Percentiles rank a stretch among this genome's conserved stretches.
These are phyloP conservation scores for Trichosporon coremiiforme DNA, from an alignment of 1,284 basidiomycete genomes.

Conservation along the genomic window DNA sequence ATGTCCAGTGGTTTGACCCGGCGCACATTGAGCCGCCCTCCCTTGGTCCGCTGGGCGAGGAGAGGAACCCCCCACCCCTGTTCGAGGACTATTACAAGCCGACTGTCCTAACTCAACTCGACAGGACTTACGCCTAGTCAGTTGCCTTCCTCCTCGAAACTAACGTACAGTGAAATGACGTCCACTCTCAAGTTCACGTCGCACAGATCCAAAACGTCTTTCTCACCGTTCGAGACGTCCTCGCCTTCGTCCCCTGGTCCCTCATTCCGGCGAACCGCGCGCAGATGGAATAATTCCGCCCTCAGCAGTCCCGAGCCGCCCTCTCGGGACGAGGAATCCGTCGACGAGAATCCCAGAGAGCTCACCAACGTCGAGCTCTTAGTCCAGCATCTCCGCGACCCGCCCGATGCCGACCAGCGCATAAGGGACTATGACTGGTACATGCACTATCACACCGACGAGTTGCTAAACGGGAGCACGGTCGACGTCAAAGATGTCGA, in stretches of 20 bases:
- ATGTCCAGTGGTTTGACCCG: conserved; percentile 78
- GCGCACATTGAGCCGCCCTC: conserved; percentile 66
- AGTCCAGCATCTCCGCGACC: conserved; percentile 66
- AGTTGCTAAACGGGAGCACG: conserved; percentile 45
- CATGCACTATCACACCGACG: conserved; percentile 56
- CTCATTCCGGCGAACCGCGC: conserved; percentile 40
- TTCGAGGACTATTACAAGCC: conserved; percentile 93
- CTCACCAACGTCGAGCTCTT: conserved; percentile 60
- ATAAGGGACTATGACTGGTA: conserved; percentile 76
- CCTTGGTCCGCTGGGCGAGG: conserved; percentile 33
- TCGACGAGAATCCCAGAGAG: conserved; percentile 19
- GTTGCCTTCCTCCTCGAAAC: conserved; percentile 28
- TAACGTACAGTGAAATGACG: conserved; percentile 31
- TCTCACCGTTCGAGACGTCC: conserved; percentile 46
- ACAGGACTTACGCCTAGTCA: conserved; percentile 65
- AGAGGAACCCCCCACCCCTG: conserved; percentile 61
- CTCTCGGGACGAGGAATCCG: conserved; percentile 17
- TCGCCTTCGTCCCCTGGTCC: not conserved
- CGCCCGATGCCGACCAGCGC: conserved; percentile 59
- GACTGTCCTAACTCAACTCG: conserved; percentile 56
- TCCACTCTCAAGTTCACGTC: conserved; percentile 34
- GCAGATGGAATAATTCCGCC: conserved; percentile 37
- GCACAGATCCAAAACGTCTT: conserved; percentile 45
- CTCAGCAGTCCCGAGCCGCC: not conserved
- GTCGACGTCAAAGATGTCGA: conserved; percentile 57